Evolutionary conservation across 2,329 filamentous ascomycete species (phyloP).

Genomic region (Neopestalotiopsis sp.): DNA sequence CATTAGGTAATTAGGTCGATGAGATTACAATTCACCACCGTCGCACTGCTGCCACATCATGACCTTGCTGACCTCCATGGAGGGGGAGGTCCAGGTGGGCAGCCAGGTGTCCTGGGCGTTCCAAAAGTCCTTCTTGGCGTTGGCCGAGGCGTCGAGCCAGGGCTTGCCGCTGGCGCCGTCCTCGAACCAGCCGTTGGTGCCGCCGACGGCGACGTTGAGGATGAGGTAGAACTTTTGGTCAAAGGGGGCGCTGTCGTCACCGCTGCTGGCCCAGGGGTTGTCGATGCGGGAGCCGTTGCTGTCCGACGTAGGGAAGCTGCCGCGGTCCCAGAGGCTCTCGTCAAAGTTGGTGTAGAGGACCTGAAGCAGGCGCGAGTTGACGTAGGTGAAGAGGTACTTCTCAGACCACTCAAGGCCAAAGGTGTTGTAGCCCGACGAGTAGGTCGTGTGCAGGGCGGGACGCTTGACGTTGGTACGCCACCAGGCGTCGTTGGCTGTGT

Average conservation of each 20-base stretch:
- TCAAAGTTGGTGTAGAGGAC: slow-evolving; percentile 81
- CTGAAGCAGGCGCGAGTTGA: slow-evolving; percentile 80
- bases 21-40: slow-evolving; percentile 55
- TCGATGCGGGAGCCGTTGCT: slow-evolving; percentile 68
- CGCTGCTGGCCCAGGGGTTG: slow-evolving; percentile 69
- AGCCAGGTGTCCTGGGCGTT: slow-evolving; percentile 67
- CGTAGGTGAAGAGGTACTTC: slow-evolving; percentile 86
- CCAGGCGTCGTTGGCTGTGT: slow-evolving; percentile 75
- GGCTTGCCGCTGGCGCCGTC: slow-evolving; percentile 76
- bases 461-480: slow-evolving; percentile 84
- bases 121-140: slow-evolving; percentile 80
- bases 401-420: slow-evolving; percentile 87
- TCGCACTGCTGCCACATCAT: slow-evolving; percentile 74
- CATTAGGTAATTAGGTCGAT: neutral
- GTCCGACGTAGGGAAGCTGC: slow-evolving; percentile 67
- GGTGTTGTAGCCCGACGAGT: slow-evolving; percentile 70
- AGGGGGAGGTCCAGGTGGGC: slow-evolving; percentile 72
- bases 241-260: slow-evolving; percentile 70
- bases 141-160: slow-evolving; percentile 73
- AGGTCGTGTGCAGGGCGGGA: slow-evolving; percentile 76
- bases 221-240: slow-evolving; percentile 79
- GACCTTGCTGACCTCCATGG: slow-evolving; percentile 73
- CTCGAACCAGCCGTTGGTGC: slow-evolving; percentile 83
- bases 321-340: slow-evolving; percentile 69
- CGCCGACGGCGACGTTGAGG: slow-evolving; percentile 76